Evolutionary conservation across 345 rosid species (phyloP), one percentile per base, ranked within the genome.

Genomic region (Punica granatum): DNA sequence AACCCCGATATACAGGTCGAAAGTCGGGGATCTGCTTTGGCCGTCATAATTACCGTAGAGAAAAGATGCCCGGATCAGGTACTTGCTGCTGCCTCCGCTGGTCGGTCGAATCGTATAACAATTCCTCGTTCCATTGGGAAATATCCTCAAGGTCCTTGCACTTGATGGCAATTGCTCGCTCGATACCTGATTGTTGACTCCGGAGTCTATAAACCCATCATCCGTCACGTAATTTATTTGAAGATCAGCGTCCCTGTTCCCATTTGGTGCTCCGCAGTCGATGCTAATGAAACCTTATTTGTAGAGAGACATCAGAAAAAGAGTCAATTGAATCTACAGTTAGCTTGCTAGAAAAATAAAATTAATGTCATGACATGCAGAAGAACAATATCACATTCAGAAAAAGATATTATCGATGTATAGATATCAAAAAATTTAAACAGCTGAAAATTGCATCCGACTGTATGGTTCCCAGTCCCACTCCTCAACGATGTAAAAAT

Each of bases 1-100:
- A n/a, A 53, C 71, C 0, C 72, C 77, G 12, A 77, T 15, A 7
- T 73, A 64, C n/a, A 77, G 18, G 21, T 77, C 80, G 25, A 77
- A 73, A 9, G 8, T 5, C 1, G 76, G 76, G 1, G 2, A 0
- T 21, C n/a, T 15, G 18, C 26, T 21, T 19, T 51, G 33, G 34
- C 30, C 26, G 13, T 77, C 80, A n/a, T 66, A 77, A 64, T 69
- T 69, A 3, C 74, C 80, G 6, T 77, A 73, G 2, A 0, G 8
- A 51, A 77, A 77, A 34, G 4, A 31, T 30, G 69, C 72, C 62
- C 54, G 62, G 43, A 73, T 63, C 0, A 51, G 60, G 39, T 70
- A 67, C 26, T 64, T 37, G 41, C 11, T 37, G 41, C 41, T 37
- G 35, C 41, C 67, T 0, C 72, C 77, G 11, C 42, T 19, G 21